These are phyloP conservation scores for Talaromyces atroroseus DNA, from an alignment of 2,329 filamentous ascomycete genomes.

Conservation along the genomic window DNA sequence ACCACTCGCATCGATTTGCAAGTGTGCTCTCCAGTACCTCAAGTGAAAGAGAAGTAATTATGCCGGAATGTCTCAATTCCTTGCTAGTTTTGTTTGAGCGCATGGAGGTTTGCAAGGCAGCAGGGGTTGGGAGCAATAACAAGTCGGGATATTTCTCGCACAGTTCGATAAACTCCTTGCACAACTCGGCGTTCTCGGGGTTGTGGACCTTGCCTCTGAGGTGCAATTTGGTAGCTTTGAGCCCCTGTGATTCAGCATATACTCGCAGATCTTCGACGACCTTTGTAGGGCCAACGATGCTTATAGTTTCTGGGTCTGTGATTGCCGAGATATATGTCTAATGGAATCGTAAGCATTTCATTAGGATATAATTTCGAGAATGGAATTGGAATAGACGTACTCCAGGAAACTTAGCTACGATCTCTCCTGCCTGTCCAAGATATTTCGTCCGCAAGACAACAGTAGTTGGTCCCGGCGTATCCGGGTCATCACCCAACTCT, in stretches of 20 bases:
- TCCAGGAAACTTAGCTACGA: constrained; percentile 4
- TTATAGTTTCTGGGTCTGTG: constrained; percentile 11
- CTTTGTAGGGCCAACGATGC: constrained; percentile 4
- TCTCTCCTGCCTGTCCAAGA: constrained; percentile 6
- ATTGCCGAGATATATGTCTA: constrained; percentile 10
- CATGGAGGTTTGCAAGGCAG: background rate
- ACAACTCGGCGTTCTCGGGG: constrained; percentile 6
- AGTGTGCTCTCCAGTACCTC: constrained; percentile 9
- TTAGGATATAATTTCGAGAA: background rate
- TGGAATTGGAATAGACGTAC: background rate
- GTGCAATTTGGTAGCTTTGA: constrained; percentile 9
- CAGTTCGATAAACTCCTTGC: background rate
- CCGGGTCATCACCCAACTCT: constrained; percentile 7
- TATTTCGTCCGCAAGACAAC: constrained; percentile 10
- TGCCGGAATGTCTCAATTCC: background rate
- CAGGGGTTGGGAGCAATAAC: background rate
- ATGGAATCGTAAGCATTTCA: background rate
- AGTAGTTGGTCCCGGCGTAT: constrained; percentile 7
- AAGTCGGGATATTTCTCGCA: background rate
- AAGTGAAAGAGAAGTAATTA: background rate
- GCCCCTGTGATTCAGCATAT: constrained; percentile 4
- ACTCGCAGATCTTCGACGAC: constrained; percentile 4
- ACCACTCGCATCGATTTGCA: constrained; percentile 6
- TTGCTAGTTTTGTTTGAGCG: constrained; percentile 6
- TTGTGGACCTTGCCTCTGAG: constrained; percentile 11